Percentiles rank a stretch among this genome's conserved stretches.
Conservation (phyloP, 225 moss, liverwort and hornwort species). For the Pseudoscleropodium purum region DNA sequence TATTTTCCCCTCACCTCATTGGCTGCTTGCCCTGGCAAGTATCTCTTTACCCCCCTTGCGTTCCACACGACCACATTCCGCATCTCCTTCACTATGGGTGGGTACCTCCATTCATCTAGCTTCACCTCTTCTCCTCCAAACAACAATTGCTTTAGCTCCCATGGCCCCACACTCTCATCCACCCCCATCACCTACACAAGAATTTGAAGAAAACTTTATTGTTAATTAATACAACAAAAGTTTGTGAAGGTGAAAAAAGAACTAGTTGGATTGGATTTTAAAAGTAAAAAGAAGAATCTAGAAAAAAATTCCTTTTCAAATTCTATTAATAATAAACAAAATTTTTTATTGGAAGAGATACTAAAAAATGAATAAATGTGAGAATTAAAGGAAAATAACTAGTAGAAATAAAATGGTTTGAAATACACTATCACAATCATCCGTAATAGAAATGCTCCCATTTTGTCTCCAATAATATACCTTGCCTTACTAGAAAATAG, state of each 20-base stretch:
- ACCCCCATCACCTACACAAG: neutral
- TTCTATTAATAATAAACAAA: neutral
- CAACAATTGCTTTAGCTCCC: neutral
- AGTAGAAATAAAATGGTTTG: neutral
- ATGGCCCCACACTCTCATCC: neutral
- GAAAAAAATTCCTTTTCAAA: neutral
- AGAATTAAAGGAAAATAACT: neutral
- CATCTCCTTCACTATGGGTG: neutral
- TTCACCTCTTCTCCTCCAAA: constrained; percentile 10
- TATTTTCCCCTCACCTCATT: constrained; percentile 3
- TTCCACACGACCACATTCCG: constrained; percentile 29
- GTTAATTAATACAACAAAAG: neutral
- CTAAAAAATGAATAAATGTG: too few relatives aligned
- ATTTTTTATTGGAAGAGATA: rapidly evolving
- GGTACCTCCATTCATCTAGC: neutral
- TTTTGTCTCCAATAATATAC: neutral
- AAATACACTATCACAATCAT: neutral
- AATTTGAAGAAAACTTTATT: rapidly evolving
- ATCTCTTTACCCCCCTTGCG: constrained; percentile 5
- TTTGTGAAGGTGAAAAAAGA: neutral
- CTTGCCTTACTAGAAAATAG: neutral
- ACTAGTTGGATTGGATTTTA: too few relatives aligned
- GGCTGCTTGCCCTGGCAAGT: constrained; percentile 41
- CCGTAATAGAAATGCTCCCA: neutral
- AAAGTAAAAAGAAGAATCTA: rapidly evolving